phyloP scores from a whole-genome alignment of 1,284 basidiomycete species.

The Boletus semigastroideus region DNA sequence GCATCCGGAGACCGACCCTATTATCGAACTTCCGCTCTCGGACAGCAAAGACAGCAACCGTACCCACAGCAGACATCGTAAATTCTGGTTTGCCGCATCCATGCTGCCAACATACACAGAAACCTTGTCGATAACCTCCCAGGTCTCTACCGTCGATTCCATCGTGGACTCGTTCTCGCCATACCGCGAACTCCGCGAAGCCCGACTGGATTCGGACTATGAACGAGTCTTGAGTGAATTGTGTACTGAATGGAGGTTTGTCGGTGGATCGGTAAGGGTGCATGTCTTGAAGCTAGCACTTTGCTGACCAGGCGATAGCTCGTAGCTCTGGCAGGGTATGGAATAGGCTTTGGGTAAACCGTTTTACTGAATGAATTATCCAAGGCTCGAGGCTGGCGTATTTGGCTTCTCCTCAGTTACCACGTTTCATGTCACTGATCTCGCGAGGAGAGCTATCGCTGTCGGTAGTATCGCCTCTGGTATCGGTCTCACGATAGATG shows the following conservation, averaged over 20 bases:
- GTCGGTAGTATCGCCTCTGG: slow-evolving; percentile 57
- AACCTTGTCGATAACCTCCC: slow-evolving; percentile 32
- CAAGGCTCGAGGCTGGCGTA: slow-evolving; percentile 51
- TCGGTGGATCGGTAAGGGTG: slow-evolving; percentile 40
- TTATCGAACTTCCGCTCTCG: slow-evolving; percentile 5
- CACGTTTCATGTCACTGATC: slow-evolving; percentile 45
- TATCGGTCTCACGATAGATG: slow-evolving; percentile 57
- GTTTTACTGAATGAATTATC: slow-evolving; percentile 3
- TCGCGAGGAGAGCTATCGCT: slow-evolving; percentile 50
- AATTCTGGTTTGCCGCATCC: slow-evolving; percentile 26
- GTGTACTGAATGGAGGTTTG: slow-evolving; percentile 52
- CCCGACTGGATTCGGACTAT: slow-evolving; percentile 47
- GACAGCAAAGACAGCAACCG: slow-evolving; percentile 10
- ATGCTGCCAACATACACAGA: slow-evolving; percentile 42
- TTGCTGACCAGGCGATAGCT: slow-evolving; percentile 35
- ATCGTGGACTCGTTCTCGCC: slow-evolving; percentile 51
- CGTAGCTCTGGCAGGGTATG: slow-evolving; percentile 52
- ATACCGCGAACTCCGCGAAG: slow-evolving; percentile 50
- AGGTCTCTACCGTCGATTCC: slow-evolving; percentile 38
- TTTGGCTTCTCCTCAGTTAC: slow-evolving; percentile 58
- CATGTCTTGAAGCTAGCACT: not conserved
- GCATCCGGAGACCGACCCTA: not conserved
- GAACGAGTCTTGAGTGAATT: slow-evolving; percentile 38
- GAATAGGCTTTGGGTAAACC: not conserved
- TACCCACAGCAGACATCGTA: not conserved